Conservation (phyloP, 2,329 filamentous ascomycete species). For the Cephalotrichum gorgonifer region DNA sequence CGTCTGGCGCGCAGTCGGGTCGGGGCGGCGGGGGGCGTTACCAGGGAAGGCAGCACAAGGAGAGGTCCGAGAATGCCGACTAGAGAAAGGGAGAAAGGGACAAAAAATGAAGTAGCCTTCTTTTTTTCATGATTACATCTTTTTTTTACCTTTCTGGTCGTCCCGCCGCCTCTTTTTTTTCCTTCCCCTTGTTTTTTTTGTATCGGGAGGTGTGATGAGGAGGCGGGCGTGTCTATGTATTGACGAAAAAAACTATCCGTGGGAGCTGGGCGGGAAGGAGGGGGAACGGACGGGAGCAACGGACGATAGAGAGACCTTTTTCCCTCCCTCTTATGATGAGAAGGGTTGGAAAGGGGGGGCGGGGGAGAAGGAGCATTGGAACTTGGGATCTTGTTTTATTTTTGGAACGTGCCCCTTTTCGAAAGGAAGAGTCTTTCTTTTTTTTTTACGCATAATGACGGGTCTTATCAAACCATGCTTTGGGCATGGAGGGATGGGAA, state of each 20-base stretch:
- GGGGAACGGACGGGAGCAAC: too few species aligned
- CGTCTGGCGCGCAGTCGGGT: slow-evolving; percentile 20
- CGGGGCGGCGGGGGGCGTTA: slow-evolving; percentile 16
- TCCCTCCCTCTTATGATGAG: too few species aligned
- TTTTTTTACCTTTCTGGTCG: not conserved
- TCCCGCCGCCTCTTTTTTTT: not conserved
- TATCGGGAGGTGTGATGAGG: not conserved
- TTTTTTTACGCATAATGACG: slow-evolving; percentile 3
- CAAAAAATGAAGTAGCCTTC: not conserved
- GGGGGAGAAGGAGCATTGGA: too few species aligned
- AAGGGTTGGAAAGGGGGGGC: not conserved
- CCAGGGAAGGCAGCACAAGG: slow-evolving; percentile 22
- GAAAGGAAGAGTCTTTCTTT: too few species aligned
- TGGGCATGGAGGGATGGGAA: not conserved
- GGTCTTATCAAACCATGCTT: not conserved
- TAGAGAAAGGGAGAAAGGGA: slow-evolving; percentile 18
- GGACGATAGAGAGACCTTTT: too few species aligned
- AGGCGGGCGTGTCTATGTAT: not conserved
- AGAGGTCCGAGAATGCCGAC: slow-evolving; percentile 47
- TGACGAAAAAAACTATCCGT: not conserved
- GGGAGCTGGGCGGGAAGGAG: not conserved
- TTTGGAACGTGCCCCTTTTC: too few species aligned
- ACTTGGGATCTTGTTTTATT: slow-evolving; percentile 27
- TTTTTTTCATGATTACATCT: not conserved
- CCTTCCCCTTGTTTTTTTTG: not conserved